Base-by-base conservation (phyloP, 148 eudicot genomes). In the Simmondsia chinensis region DNA sequence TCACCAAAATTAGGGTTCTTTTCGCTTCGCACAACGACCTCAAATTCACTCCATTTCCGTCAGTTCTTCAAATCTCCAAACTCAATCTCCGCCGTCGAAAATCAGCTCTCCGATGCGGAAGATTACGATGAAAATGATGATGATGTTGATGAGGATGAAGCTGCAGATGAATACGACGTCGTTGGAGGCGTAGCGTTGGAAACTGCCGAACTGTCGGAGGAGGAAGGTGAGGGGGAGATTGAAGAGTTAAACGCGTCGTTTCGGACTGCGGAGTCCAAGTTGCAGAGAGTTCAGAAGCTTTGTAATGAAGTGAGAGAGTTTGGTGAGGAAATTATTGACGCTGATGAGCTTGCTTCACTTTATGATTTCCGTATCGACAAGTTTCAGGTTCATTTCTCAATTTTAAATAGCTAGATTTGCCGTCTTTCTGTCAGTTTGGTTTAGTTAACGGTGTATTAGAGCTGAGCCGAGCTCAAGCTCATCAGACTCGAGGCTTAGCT, bases 281-380 rank as follows among this genome's bases (percentile, higher is more conserved):
- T 72, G 54, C 75, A 79, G 59, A 76, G 99, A 52, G 75, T 91
- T 28, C 72, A 76, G 68, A 91, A 84, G 62, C 31, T 91, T 9
- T 57, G 80, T 11, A 39, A 60, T 38, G 94, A 85, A 39, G 95
- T 82, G 15, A 63, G 75, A 49, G 83, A 73, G 52, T 91, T 69
- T 36, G 88, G 95, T 2, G 77, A 61, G 6, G 86, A 54, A 3
- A 64, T 91, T 15, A 76, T 91, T 22, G 88, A 91, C 43, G 76
- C 29, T n/a, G 52, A 85, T 56, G 97, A 91, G 42, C 94, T 91
- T 15, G 68, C 95, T 1, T 76, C 88, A 5, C 19, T 91, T 56
- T 85, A 91, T 28, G 68, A 72, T 71, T 91, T 84, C 34, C 81
- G 95, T 20, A 74, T 85, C 9, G 97, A 91, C 25, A 85, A 82